Base-by-base conservation (phyloP, 176 grass and related monocot genomes). In the Oropetium thomaeum region DNA sequence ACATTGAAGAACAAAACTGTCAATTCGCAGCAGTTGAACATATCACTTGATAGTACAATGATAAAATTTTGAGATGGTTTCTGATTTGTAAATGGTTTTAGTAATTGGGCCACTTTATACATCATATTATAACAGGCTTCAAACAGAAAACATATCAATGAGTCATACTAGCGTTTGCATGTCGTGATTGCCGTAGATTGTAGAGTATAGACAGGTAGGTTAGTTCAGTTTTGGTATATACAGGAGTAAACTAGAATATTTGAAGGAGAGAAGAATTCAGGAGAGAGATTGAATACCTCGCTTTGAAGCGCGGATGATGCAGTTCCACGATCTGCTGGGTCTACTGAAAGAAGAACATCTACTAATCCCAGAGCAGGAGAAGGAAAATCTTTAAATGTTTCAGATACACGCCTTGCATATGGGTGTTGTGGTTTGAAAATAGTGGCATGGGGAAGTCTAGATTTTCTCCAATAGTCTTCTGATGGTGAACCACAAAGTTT, bases 371-470 rank as follows among this genome's bases (percentile, higher is more conserved):
- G 53, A 69, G 89, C 87, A 51, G 88, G 87, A 49, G 35, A 27
- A 87, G 96, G 96, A 58, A 99, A 99, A 45, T 99, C 96, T 86
- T 95, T 95, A 76, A 92, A 99, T 70, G 87, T 90, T 61, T 99
- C 96, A 55, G 73, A 68, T 65, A 99, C 96, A 82, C 73, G 90
- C 67, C 92, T 79, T 23, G 75, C 67, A 76, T 99, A 99, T 0
- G 96, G 96, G 68, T 99, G 92, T 45, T 92, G 91, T 5, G 96
- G 96, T 86, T 96, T 99, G 78, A 99, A 99, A 74, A 95, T 99
- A 29, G 96, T 99, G 6, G 96, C 96, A 90, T 99, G 96, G 8
- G 96, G 96, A 79, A 99, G 81, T 75, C 86, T 96, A 79, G 92
- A 96, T 81, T 96, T 99, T 55, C 65, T 96, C 96, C 96, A 99